phyloP scores from a whole-genome alignment of 78 protist species.

The Chrysochromulina parva region DNA sequence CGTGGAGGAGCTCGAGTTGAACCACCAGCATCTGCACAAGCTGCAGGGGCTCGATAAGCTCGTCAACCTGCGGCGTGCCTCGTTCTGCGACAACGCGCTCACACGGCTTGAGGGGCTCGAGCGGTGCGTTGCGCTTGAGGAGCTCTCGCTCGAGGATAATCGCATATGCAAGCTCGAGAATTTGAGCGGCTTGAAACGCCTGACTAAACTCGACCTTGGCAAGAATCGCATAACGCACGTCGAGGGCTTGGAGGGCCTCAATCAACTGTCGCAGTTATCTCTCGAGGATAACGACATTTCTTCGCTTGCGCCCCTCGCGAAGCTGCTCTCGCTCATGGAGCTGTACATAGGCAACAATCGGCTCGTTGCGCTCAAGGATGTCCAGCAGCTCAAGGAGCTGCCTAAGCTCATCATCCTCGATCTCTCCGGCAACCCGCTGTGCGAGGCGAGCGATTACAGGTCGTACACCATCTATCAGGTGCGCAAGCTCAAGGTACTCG shows the following conservation, averaged over 20 bases:
- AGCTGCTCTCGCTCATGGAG: slow-evolving; percentile 39
- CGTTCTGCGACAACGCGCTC: slow-evolving; percentile 57
- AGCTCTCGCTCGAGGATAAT: slow-evolving; percentile 57
- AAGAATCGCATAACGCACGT: slow-evolving; percentile 34
- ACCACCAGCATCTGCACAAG: slow-evolving; percentile 24
- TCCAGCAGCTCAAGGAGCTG: slow-evolving; percentile 2
- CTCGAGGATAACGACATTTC: slow-evolving; percentile 61
- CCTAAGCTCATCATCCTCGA: slow-evolving; percentile 68
- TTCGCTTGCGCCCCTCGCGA: slow-evolving; percentile 16
- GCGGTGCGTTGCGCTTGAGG: slow-evolving; percentile 34
- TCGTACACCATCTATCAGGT: slow-evolving; percentile 47
- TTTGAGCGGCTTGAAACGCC: not conserved
- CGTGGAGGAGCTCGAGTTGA: slow-evolving; percentile 17
- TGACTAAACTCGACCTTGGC: slow-evolving; percentile 52
- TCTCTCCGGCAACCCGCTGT: slow-evolving; percentile 51
- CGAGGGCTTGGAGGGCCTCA: slow-evolving; percentile 30
- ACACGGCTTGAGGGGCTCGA: slow-evolving; percentile 14
- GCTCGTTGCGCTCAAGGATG: not conserved
- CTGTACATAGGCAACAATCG: slow-evolving; percentile 64
- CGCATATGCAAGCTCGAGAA: slow-evolving; percentile 28
- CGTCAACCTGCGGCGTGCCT: slow-evolving; percentile 24
- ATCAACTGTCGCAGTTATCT: slow-evolving; percentile 42
- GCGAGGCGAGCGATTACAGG: slow-evolving; percentile 1
- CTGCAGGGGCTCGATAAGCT: slow-evolving; percentile 40
- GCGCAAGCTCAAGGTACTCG: slow-evolving; percentile 61